Base-by-base conservation (phyloP, 1,139 yeast species). In the Blastobotrys elegans region DNA sequence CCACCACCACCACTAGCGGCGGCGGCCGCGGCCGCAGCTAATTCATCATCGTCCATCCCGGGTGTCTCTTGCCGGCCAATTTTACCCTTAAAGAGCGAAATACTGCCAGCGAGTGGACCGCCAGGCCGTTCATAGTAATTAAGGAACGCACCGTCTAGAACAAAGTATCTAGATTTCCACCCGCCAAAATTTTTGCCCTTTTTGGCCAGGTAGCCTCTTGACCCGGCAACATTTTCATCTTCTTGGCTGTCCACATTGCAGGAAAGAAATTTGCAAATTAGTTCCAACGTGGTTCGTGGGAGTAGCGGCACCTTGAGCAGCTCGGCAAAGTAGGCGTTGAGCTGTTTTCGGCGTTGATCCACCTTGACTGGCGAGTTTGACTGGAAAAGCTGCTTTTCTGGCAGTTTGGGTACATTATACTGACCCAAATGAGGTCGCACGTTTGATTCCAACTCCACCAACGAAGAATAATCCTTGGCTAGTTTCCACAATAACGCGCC, bases 141-240 rank as follows among this genome's bases (percentile, higher is more conserved):
- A 49, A 88, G 67, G 33, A 63, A 65, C 0, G 82, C 79, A 0
- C 86, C 86, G 53, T 82, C 86, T 14, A 85, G 75, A 39, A 79
- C 80, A 63, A 87, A 85, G 74, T 84, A 85, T 44, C 88, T 68
- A 4, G 81, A 73, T 58, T 80, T 83, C 96, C 96, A 88, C 36
- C 75, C 75, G 48, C 67, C 84, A 71, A 70, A 76, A 55, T 67
- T 85, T 63, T 67, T 76, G 56, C 80, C 79, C 43, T 85, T 75
- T 52, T 86, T 75, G 6, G 86, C 69, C 49, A 87, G 67, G 57
- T 74, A 80, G 0, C 95, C 95, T 61, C 81, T 84, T 26, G 70
- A 61, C 1, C 79, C 76, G 0, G 81, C 81, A 53, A 77, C 71
- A 50, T 78, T 77, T 59, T 79, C 82, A 48, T 45, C 40, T n/a